These are phyloP conservation scores for Cenchrus purpureus DNA, from an alignment of 176 grass and related monocot species.

Conservation along the genomic window DNA sequence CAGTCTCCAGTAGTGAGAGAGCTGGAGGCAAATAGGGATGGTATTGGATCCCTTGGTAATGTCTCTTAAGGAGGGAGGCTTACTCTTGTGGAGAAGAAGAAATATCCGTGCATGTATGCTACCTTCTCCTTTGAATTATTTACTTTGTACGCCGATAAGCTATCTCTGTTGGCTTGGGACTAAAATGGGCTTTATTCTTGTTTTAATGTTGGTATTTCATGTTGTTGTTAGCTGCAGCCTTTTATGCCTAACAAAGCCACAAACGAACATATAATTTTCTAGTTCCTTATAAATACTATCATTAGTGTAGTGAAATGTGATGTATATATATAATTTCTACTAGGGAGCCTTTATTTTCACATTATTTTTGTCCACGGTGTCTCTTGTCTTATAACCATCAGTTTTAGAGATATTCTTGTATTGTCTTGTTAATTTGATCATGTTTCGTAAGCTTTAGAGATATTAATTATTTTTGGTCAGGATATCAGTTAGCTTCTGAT, in stretches of 20 bases:
- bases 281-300: background rate
- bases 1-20: too few relatives aligned
- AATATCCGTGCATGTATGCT: background rate
- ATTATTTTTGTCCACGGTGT: too few relatives aligned
- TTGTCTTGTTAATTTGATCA: background rate
- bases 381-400: too few relatives aligned
- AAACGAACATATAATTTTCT: background rate
- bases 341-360: too few relatives aligned
- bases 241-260: background rate
- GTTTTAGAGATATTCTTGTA: background rate
- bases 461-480: too few relatives aligned
- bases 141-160: too few relatives aligned
- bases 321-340: too few relatives aligned
- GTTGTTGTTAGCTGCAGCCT: background rate
- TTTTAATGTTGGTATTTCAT: too few relatives aligned
- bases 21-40: too few relatives aligned
- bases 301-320: background rate
- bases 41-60: too few relatives aligned
- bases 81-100: background rate
- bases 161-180: too few relatives aligned
- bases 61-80: too few relatives aligned
- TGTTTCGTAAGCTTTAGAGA: background rate
- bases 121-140: background rate
- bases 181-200: background rate
- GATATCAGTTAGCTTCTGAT: background rate